Evolutionary conservation across 176 grass and related monocot species (phyloP), one percentile per base, ranked within the genome.

Genomic region (Musa acuminata): DNA sequence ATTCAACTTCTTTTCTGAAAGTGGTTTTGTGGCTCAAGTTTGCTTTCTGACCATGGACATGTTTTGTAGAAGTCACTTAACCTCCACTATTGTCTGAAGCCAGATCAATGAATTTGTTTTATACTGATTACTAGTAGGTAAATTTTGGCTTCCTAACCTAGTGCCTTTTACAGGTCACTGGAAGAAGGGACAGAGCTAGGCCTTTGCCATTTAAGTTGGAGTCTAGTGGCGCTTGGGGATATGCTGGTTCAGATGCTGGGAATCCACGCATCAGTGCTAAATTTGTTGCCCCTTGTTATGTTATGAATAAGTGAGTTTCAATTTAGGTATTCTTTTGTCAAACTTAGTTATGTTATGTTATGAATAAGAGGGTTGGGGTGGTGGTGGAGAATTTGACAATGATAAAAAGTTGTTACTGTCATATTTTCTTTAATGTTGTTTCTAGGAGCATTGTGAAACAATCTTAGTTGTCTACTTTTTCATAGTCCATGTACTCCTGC

Each of bases 171-270:
- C 78, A 98, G 95, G 95, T 98, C 62, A 98, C 95, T 76, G 95
- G 95, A 64, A 87, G 88, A 83, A 89, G 95, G 85, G 95, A 93
- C 69, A 91, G 95, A 84, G 95, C 90, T 57, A 93, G 51, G 23
- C 90, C 95, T 79, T 85, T 98, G 76, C 84, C 88, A 52, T 98
- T 98, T 76, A 93, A 93, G 84, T 83, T 98, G 82, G 95, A 98
- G 81, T 93, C 95, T 20, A 91, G 90, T 82, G 95, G 95, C 22
- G 78, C 85, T 2, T 98, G 95, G 95, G 95, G 95, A 43, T 93
- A 87, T 81, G 90, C 95, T 74, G 95, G 88, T 14, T 82, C 90
- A 82, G 85, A 98, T 84, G 51, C 80, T 54, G 90, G 90, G 73
- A 98, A 98, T 75, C 95, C 95, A 66, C 75, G 80, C 54, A 93